Evolutionary conservation across 345 rosid genomes (phyloP).

Genomic region (Clarkia xantiana): DNA sequence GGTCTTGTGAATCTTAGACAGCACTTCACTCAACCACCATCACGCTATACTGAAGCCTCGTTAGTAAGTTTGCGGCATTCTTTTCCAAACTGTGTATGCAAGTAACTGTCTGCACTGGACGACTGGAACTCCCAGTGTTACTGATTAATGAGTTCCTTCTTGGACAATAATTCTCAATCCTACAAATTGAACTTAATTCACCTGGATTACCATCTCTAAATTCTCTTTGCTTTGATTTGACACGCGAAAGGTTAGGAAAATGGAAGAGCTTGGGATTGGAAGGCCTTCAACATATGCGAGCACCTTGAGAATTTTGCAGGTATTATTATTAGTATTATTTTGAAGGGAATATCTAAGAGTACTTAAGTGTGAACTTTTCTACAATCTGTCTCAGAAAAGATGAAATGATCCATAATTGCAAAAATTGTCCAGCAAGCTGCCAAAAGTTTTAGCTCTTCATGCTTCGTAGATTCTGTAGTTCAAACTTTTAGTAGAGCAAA

Average conservation of each 20-base stretch:
- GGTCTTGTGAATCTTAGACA: slow-evolving; percentile 33
- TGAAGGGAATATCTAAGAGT: too few relatives aligned
- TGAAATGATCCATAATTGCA: too few relatives aligned
- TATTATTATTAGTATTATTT: slow-evolving; percentile 7
- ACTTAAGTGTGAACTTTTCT: too few relatives aligned
- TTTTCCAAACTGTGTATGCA: slow-evolving; percentile 11
- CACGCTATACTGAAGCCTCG: slow-evolving; percentile 87
- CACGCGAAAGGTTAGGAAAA: slow-evolving; percentile 65
- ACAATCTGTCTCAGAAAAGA: too few relatives aligned
- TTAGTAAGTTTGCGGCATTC: slow-evolving; percentile 35
- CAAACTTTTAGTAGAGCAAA: too few relatives aligned
- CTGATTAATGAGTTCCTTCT: too few relatives aligned
- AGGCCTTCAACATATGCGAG: slow-evolving; percentile 96
- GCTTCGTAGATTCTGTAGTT: too few relatives aligned
- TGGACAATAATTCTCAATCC: neutral
- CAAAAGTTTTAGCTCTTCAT: too few relatives aligned
- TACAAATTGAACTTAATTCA: neutral
- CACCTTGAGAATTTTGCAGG: slow-evolving; percentile 81
- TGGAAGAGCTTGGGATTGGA: slow-evolving; percentile 98
- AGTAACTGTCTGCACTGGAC: too few relatives aligned
- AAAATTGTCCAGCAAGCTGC: too few relatives aligned
- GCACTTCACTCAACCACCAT: slow-evolving; percentile 67
- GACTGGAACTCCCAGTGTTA: too few relatives aligned
- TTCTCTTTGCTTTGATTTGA: neutral
- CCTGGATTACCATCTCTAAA: neutral